Evolutionary conservation across 306 rosid genomes (phyloP).

Genomic region (Corylus americana): DNA sequence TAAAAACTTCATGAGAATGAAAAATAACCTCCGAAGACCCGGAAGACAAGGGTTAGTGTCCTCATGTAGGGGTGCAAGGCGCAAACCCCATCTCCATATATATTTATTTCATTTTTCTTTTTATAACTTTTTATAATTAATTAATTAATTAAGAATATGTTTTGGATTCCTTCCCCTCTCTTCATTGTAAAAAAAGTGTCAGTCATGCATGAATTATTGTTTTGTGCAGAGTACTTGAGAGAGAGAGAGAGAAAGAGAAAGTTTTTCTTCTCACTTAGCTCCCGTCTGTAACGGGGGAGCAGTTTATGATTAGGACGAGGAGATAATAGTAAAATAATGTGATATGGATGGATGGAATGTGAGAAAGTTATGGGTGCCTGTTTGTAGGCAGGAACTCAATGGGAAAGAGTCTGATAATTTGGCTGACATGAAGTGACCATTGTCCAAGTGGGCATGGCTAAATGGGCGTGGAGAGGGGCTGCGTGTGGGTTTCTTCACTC

Average conservation of each 20-base stretch:
- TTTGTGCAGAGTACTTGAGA: constrained; percentile 29
- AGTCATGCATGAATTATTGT: constrained; percentile 60
- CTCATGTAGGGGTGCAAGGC: constrained; percentile 62
- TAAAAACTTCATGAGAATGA: constrained; percentile 42
- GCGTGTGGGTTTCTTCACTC: constrained; percentile 48
- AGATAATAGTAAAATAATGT: constrained; percentile 40
- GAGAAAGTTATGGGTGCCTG: constrained; percentile 66
- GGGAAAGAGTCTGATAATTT: constrained; percentile 27
- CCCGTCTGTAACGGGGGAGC: constrained; percentile 81
- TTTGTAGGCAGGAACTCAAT: constrained; percentile 8
- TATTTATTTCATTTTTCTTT: neutral
- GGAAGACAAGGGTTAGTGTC: constrained; percentile 84
- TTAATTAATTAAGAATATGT: neutral
- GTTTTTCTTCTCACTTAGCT: constrained; percentile 1
- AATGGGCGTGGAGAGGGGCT: constrained; percentile 78
- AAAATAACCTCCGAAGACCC: constrained; percentile 46
- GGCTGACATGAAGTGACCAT: constrained; percentile 68
- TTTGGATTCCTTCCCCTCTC: constrained; percentile 16
- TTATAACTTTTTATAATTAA: neutral
- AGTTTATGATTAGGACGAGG: constrained; percentile 56
- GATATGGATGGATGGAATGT: constrained; percentile 52
- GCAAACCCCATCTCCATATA: constrained; percentile 33
- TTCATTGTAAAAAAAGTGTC: constrained; percentile 25
- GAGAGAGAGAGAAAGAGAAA: constrained; percentile 16
- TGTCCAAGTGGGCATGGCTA: constrained; percentile 68